Evolutionary conservation across 2,329 filamentous ascomycete species (phyloP), one percentile per base, ranked within the genome.

Genomic region (Aspergillus oerlinghausenensis): DNA sequence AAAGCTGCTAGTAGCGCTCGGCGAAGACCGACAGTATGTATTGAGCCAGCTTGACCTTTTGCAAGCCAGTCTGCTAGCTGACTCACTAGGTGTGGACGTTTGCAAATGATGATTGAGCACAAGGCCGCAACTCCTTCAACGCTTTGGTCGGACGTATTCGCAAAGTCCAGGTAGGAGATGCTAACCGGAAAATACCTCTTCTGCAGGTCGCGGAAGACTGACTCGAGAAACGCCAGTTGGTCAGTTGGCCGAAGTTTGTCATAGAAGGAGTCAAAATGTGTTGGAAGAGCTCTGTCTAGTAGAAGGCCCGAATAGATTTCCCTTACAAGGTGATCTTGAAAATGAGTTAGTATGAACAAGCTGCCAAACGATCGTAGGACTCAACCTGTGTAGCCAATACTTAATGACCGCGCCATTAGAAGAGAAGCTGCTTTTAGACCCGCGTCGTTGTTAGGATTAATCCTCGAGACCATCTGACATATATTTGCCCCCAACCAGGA

Each of bases 401-500:
- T 86, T 57, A 93, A 75, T 1, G 84, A 79, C 60, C 87, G 86
- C 3, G 83, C 77, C 21, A 78, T 73, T 6, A 86, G 63, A 49
- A 79, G 77, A 43, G 76, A 72, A 28, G 75, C 59, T 48, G 68
- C 71, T 51, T 73, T 62, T 70, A 72, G 63, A 55, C 60, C 32
- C 60, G 71, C 55, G 55, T 63, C 49, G 61, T 73, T 63, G 11
- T 65, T 56, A 5, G 70, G 47, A 66, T 73, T 77, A 73, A 86
- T 26, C 62, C 68, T 29, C 69, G 67, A 69, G 35, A 67, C 70
- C 64, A 81, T 71, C 19, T 67, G 59, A 35, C 72, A 77, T 51
- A 94, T 78, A 67, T 86, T 89, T 14, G 72, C 73, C 2, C 86
- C 88, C 42, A 96, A 72, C 92, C 92, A 96, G 29, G 74, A 73